phyloP scores from a whole-genome alignment of 352 stramenopile species.

The Phytophthora litchii region DNA sequence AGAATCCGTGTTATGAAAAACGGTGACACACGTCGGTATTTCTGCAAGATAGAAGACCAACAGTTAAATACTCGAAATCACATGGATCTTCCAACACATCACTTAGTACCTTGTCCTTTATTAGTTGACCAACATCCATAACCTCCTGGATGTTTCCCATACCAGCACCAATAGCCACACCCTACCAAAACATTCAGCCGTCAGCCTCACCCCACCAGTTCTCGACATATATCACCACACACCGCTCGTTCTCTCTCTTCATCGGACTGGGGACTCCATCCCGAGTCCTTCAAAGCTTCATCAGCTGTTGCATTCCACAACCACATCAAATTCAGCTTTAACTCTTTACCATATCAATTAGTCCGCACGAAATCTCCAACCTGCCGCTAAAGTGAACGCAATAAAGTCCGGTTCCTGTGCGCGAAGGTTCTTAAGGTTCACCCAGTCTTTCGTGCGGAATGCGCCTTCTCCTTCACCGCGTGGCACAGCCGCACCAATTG shows the following conservation, averaged over 20 bases:
- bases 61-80: conserved; percentile 2
- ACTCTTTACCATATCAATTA: background rate
- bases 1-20: conserved; percentile 95
- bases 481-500: conserved; percentile 76
- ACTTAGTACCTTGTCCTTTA: conserved; percentile 61
- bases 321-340: conserved; percentile 8
- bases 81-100: background rate
- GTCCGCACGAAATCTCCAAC: conserved; percentile 30
- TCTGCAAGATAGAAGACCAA: conserved; percentile 38
- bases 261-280: conserved; percentile 66
- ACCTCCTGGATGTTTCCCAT: conserved; percentile 90
- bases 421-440: conserved; percentile 70
- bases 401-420: conserved; percentile 89
- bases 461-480: conserved; percentile 52
- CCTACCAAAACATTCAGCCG: conserved; percentile 36
- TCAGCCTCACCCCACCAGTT: background rate
- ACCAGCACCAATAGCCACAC: conserved; percentile 84
- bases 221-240: background rate
- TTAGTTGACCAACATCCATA: conserved; percentile 69
- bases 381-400: conserved; percentile 80
- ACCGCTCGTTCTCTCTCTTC: conserved; percentile 73
- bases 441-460: conserved; percentile 72
- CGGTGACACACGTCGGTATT: conserved; percentile 90
- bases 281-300: conserved; percentile 82
- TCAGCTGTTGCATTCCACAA: conserved; percentile 48